phyloP scores from a whole-genome alignment of 169 alveolate genomes.

The Cryptosporidium tyzzeri region DNA sequence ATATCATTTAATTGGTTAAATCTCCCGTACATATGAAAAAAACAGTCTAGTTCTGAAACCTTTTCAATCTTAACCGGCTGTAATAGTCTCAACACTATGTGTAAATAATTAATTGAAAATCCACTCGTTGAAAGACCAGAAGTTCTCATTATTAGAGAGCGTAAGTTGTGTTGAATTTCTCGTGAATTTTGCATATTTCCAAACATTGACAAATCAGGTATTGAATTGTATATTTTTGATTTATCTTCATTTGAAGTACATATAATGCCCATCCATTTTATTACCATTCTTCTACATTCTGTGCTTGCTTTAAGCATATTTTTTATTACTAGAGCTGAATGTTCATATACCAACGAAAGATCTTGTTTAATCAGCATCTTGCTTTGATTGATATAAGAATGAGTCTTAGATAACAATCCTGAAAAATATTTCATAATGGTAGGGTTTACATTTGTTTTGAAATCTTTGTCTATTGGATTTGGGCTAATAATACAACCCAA shows the following conservation, averaged over 20 bases:
- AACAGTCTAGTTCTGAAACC: constrained; percentile 56
- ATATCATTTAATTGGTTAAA: constrained; percentile 10
- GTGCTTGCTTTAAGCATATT: constrained; percentile 77
- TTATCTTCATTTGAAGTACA: constrained; percentile 79
- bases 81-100: constrained; percentile 62
- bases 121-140: constrained; percentile 75
- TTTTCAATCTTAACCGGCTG: constrained; percentile 78
- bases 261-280: constrained; percentile 78
- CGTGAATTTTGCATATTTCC: constrained; percentile 41
- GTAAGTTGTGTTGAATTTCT: constrained; percentile 30
- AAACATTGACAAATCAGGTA: constrained; percentile 51
- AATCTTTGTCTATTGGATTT: constrained; percentile 78
- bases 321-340: constrained; percentile 75
- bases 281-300: constrained; percentile 77
- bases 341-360: constrained; percentile 79
- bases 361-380: constrained; percentile 76
- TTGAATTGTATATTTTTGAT: constrained; percentile 75
- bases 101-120: constrained; percentile 75
- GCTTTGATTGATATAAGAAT: constrained; percentile 53
- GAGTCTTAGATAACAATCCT: constrained; percentile 74
- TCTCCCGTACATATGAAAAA: constrained; percentile 30
- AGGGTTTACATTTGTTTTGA: constrained; percentile 77
- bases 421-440: constrained; percentile 50
- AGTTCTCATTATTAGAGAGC: constrained; percentile 42
- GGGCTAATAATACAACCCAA: constrained; percentile 78